phyloP scores from a whole-genome alignment of 441 rosid genomes.

The Bocquillonia castaneifolia region DNA sequence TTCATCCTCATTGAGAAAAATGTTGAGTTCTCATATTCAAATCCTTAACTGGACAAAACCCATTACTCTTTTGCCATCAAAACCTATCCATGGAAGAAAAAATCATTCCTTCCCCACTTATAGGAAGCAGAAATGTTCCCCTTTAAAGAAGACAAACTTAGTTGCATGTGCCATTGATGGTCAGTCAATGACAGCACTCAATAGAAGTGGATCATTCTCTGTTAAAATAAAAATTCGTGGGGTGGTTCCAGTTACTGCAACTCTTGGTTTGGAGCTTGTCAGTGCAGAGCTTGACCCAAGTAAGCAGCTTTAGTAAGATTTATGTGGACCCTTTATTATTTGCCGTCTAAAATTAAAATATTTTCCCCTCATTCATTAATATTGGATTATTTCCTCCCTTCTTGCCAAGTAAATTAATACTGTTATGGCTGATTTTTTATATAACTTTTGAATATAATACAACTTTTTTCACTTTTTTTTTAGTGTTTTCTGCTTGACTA shows the following conservation, averaged over 20 bases:
- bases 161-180: background rate
- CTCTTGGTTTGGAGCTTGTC: constrained; percentile 55
- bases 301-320: constrained; percentile 24
- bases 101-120: background rate
- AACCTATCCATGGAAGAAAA: background rate
- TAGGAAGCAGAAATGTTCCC: background rate
- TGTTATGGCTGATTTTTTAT: too few species aligned
- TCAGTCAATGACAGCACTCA: too few species aligned
- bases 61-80: constrained; percentile 7
- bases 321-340: too few species aligned
- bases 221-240: constrained; percentile 14
- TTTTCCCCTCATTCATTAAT: too few species aligned
- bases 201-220: background rate
- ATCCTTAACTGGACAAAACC: constrained; percentile 1
- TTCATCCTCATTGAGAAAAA: background rate
- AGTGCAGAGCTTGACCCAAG: constrained; percentile 46
- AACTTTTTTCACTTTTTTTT: too few species aligned
- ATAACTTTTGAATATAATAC: too few species aligned
- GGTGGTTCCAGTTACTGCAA: constrained; percentile 27
- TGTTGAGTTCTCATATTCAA: constrained; percentile 19
- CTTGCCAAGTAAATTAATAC: too few species aligned
- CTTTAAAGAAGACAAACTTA: background rate
- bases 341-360: too few species aligned
- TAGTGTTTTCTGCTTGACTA: too few species aligned
- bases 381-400: too few species aligned